These are phyloP conservation scores for Fusarium oxysporum DNA, from an alignment of 2,329 filamentous ascomycete genomes.

Conservation along the genomic window DNA sequence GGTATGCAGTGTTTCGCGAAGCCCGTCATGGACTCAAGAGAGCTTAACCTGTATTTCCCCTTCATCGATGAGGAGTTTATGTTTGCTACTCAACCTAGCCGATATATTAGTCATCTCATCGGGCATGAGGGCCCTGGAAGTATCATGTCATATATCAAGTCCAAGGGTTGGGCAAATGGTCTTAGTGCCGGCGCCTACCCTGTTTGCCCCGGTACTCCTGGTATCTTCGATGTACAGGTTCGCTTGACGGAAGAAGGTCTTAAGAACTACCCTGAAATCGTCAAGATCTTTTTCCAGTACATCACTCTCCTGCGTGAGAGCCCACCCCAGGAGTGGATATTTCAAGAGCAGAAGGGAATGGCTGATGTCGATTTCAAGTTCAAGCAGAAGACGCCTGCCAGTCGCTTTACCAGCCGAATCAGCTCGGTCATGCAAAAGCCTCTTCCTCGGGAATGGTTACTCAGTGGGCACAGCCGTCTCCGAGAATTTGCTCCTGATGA, in stretches of 20 bases:
- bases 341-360: constrained; percentile 89
- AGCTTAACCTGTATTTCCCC: constrained; percentile 83
- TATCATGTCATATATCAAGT: constrained; percentile 89
- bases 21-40: constrained; percentile 88
- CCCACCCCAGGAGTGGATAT: constrained; percentile 91
- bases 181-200: constrained; percentile 81
- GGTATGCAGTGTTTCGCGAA: constrained; percentile 84
- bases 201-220: constrained; percentile 80
- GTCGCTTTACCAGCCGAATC: constrained; percentile 86
- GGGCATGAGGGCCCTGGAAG: constrained; percentile 94
- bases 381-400: constrained; percentile 90
- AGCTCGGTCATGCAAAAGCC: constrained; percentile 93
- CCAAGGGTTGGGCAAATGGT: constrained; percentile 88
- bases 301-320: constrained; percentile 85
- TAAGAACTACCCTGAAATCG: constrained; percentile 83
- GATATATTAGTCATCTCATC: constrained; percentile 89
- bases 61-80: constrained; percentile 86
- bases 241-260: constrained; percentile 85
- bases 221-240: constrained; percentile 83
- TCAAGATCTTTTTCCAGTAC: constrained; percentile 90
- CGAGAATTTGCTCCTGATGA: constrained; percentile 82
- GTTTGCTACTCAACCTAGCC: constrained; percentile 83
- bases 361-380: constrained; percentile 96
- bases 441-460: constrained; percentile 84
- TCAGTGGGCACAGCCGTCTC: constrained; percentile 82